Base-by-base conservation (phyloP, 768 basidiomycete genomes). In the Suillus placidus region DNA sequence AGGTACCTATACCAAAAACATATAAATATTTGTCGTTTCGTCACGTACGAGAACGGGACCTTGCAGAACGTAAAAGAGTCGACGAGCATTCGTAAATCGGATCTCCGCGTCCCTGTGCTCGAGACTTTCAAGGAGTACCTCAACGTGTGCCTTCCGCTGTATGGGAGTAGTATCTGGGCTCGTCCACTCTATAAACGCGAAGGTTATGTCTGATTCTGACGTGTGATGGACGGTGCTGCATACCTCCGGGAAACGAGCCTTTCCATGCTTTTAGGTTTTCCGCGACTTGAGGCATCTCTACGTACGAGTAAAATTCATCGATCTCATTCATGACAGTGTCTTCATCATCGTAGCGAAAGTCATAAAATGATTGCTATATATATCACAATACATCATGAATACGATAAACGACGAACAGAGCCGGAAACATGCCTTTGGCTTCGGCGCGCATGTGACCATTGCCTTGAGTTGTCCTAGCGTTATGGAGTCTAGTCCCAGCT, bases 271-370 rank as follows among this genome's bases (percentile, higher is more conserved):
- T 90, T 68, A 93, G 81, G 74, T 94, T 94, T 81, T 94, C 92
- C 3, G 87, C 88, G 26, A 95, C 90, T 74, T 95, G 93, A 0
- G 92, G 87, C 87, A 95, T 93, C 81, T 98, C 97, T 67, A 94
- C 89, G 78, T 97, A 99, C 26, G 94, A 94, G 78, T 97, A 99
- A 80, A 99, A 98, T 78, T 99, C 97, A 65, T 98, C 93, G 45
- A 99, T 89, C 76, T 99, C 97, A 71, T 92, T 91, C 85, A 97
- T 90, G 23, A 98, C 88, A 6, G 93, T 95, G 77, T 97, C 94
- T 73, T 97, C 95, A 76, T 99, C 96, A 70, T 97, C 93, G 75
- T 98, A 98, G 67, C 91, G 88, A 79, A 92, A 97, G 81, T 95
- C 94, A 77, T 92, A 97, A 71, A 85, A 87, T 10, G 88, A 88